Base-by-base conservation (phyloP, 2,329 filamentous ascomycete species). In the Fusarium staphyleae region DNA sequence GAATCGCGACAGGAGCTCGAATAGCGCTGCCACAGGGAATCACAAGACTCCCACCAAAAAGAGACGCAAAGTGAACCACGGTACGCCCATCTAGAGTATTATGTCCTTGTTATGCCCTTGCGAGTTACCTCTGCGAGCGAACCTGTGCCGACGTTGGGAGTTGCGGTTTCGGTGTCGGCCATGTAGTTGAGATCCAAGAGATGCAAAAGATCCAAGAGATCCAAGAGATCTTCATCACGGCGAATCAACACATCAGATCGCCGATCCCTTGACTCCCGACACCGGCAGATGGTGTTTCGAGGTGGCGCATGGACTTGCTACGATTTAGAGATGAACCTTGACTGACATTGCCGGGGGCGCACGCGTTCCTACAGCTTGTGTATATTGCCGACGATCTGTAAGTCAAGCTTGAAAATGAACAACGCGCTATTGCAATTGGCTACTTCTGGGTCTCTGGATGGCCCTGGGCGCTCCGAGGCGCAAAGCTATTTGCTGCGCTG, bases 331-430 rank as follows among this genome's bases (percentile, higher is more conserved):
- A 61, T 60, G 57, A 63, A 57, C 48, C 33, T 66, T 57, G 63
- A 70, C 69, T 73, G 62, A 72, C 73, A 72, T 80, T 58, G 54
- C 52, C 55, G 56, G 41, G 52, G 43, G 55, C 52, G 55, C 46
- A 32, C 59, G 55, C 60, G 60, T 57, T 57, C 52, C 56, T 60
- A 60, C 45, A 93, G 90, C 90, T 72, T 93, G 90, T 78, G 88
- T 93, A 72, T 93, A 93, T 78, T 93, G 90, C 78, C 88, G 90
- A 75, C 86, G 90, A 85, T 93, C 90, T 84, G 89, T 92, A 86
- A 90, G 89, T 87, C 68, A 71, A 73, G 60, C 56, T 12, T 57
- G 63, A 55, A 62, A 50, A 60, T 62, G 55, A 60, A 65, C 60
- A 43, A 70, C 70, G 48, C 54, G 55, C 57, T 30, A 40, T 57